Base-by-base conservation (phyloP, 352 stramenopile species). In the Pythium brachiatum region DNA sequence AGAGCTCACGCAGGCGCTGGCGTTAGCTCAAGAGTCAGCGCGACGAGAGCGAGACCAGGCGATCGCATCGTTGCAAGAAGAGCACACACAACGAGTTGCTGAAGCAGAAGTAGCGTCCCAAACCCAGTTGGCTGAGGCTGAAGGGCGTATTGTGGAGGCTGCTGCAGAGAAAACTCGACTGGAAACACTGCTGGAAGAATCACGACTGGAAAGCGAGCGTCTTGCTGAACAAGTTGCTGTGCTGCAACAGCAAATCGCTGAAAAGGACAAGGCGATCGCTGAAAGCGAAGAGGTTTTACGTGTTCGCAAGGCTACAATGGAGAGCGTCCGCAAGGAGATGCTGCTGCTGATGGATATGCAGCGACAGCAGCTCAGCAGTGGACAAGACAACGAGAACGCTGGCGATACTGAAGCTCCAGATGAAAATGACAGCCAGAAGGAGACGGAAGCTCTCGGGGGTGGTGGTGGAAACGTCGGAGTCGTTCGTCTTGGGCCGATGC, bases 261-360 rank as follows among this genome's bases (percentile, higher is more conserved):
- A 68, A n/a, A 70, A 54, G 3, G 55, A 76, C 32, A 52, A 34
- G 1, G 41, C 41, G 7, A 29, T 82, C 11, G 16, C 21, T 11
- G 76, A 85, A 26, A 73, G 57, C 21, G 53, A 76, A 21, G 66
- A 80, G 36, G 55, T 75, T 3, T 47, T 82, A 4, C 61, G 53
- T 0, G 68, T 62, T 1, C 78, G 73, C 41, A 79, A 72, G 13
- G 69, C 75, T 15, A 84, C 76, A 29, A 74, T 86, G 20, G 74
- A 83, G 20, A 87, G 69, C 39, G 55, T 87, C 20, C 76, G 76
- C n/a, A 86, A 85, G 44, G 64, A 70, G 56, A 57, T 66, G 64
- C 39, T 47, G 7, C 18, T 70, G 26, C 27, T 66, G 7, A 51
- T 64, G 50, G 54, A 63, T 18, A 58, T 68, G 34, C 44, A 64